Evolutionary conservation across 495 filamentous ascomycete species (phyloP).

Genomic region (Hypoxylon trugodes): DNA sequence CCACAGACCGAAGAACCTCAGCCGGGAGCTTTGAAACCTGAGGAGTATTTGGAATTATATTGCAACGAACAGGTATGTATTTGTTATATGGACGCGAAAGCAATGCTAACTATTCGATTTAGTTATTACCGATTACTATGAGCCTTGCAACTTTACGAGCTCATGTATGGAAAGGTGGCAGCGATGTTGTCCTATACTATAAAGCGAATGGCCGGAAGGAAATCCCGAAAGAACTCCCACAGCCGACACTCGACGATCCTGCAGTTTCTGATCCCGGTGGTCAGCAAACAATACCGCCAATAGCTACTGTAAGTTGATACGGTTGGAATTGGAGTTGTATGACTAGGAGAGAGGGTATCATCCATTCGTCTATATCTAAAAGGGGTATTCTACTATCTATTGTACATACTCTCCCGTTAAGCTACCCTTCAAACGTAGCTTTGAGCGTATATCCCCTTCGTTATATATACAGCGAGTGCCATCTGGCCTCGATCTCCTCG

Average conservation of each 20-base stretch:
- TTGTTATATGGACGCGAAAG: background rate
- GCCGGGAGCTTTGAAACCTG: conserved; percentile 73
- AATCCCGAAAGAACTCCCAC: conserved; percentile 48
- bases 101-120: conserved; percentile 25
- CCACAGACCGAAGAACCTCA: conserved; percentile 59
- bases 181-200: conserved; percentile 90
- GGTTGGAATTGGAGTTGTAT: conserved; percentile 7
- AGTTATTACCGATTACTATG: conserved; percentile 72
- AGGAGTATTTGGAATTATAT: conserved; percentile 92
- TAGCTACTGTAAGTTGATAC: conserved; percentile 29
- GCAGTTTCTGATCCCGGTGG: conserved; percentile 34
- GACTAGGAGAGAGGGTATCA: conserved; percentile 33
- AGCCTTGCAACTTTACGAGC: conserved; percentile 89
- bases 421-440: conserved; percentile 7
- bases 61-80: conserved; percentile 85
- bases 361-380: conserved; percentile 40
- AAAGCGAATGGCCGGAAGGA: conserved; percentile 84
- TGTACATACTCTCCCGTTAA: conserved; percentile 33
- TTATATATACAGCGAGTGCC: conserved; percentile 32
- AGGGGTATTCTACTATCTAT: conserved; percentile 41
- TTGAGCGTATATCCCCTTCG: conserved; percentile 25
- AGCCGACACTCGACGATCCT: conserved; percentile 35
- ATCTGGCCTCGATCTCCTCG: background rate
- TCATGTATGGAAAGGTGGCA: conserved; percentile 90
- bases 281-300: conserved; percentile 21